phyloP scores from a whole-genome alignment of 805 yeast genomes.

The Blastobotrys robertii region DNA sequence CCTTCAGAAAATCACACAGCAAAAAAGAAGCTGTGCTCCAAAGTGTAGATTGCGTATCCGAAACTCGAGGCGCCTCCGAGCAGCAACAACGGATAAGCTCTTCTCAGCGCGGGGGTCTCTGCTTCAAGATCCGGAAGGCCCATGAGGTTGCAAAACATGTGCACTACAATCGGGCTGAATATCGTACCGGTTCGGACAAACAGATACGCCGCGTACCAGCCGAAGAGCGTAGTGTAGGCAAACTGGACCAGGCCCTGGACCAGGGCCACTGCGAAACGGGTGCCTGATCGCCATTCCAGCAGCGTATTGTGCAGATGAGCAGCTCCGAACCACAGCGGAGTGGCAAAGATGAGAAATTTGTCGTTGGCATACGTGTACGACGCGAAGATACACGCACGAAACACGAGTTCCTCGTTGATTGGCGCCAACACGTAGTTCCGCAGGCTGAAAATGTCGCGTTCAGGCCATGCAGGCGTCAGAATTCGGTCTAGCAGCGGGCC shows the following conservation, averaged over 20 bases:
- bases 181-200: constrained; percentile 44
- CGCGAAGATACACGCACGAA: constrained; percentile 38
- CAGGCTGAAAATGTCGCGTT: constrained; percentile 32
- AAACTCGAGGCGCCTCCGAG: constrained; percentile 37
- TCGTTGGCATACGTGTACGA: constrained; percentile 13
- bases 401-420: constrained; percentile 65
- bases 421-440: constrained; percentile 66
- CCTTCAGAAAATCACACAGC: constrained; percentile 1
- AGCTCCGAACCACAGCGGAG: constrained; percentile 63
- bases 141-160: constrained; percentile 56
- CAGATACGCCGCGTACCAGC: constrained; percentile 50
- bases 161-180: constrained; percentile 51
- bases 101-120: constrained; percentile 8
- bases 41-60: background rate
- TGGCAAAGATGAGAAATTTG: constrained; percentile 24
- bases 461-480: constrained; percentile 19
- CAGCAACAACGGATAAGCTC: constrained; percentile 26
- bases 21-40: too few species aligned
- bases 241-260: constrained; percentile 42
- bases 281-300: background rate
- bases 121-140: constrained; percentile 46
- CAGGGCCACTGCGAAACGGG: constrained; percentile 21
- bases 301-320: constrained; percentile 73
- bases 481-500: constrained; percentile 39
- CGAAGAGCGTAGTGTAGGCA: constrained; percentile 60